Percentiles rank a stretch among this genome's conserved stretches.
Evolutionary conservation across 169 alveolate species (phyloP).

Genomic region (Plasmodium yoelii): DNA sequence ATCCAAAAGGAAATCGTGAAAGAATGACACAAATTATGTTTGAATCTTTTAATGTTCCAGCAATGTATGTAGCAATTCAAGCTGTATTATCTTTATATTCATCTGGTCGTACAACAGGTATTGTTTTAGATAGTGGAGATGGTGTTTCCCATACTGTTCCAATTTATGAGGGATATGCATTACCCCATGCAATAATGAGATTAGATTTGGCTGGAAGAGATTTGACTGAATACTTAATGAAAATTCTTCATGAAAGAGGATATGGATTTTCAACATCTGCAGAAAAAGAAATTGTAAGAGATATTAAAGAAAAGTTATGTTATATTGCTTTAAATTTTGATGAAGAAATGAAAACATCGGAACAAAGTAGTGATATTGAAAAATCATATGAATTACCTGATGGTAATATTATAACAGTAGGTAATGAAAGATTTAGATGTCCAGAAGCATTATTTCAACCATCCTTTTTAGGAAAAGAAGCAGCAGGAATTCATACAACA

Average conservation of each 20-base stretch:
- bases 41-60: slow-evolving; percentile 98
- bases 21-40: slow-evolving; percentile 98
- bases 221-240: slow-evolving; percentile 95
- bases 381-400: slow-evolving; percentile 99
- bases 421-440: slow-evolving; percentile 97
- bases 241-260: slow-evolving; percentile 96
- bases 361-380: slow-evolving; percentile 89
- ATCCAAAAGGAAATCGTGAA: slow-evolving; percentile 97
- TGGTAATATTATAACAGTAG: slow-evolving; percentile 95
- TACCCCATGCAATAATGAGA: slow-evolving; percentile 97
- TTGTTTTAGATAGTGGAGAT: slow-evolving; percentile 99
- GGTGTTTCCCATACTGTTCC: slow-evolving; percentile 99
- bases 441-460: slow-evolving; percentile 99
- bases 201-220: slow-evolving; percentile 99
- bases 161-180: slow-evolving; percentile 98
- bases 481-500: slow-evolving; percentile 96
- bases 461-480: slow-evolving; percentile 93
- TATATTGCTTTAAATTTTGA: slow-evolving; percentile 97
- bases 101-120: slow-evolving; percentile 99
- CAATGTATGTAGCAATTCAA: slow-evolving; percentile 97
- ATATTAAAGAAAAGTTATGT: slow-evolving; percentile 97
- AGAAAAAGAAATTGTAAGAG: slow-evolving; percentile 97
- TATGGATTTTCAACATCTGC: slow-evolving; percentile 97
- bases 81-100: slow-evolving; percentile 99
- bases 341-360: slow-evolving; percentile 92